Conservation (phyloP, 495 filamentous ascomycete species). For the Cercophora scortea region DNA sequence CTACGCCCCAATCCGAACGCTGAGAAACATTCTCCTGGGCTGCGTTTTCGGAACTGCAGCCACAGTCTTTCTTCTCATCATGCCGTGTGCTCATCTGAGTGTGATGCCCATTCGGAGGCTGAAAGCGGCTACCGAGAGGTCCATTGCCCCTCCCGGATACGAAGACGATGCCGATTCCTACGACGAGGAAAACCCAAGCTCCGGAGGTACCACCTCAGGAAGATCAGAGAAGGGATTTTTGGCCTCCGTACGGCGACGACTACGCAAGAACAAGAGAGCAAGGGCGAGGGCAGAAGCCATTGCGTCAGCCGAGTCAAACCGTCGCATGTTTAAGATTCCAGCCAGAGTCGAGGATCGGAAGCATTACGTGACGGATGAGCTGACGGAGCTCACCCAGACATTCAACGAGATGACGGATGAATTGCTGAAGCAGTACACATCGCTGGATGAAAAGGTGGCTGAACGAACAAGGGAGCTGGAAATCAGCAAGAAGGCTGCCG, state of each 20-base stretch:
- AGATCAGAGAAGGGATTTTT: conserved; percentile 31
- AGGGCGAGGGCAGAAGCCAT: conserved; percentile 23
- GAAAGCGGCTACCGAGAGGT: conserved; percentile 69
- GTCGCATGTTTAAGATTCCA: conserved; percentile 70
- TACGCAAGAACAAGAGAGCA: conserved; percentile 14
- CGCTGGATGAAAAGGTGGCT: conserved; percentile 73
- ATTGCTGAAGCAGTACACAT: conserved; percentile 73
- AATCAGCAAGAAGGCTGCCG: conserved; percentile 82
- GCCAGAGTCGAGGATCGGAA: conserved; percentile 69
- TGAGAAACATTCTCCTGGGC: conserved; percentile 69
- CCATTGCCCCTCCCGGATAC: conserved; percentile 57
- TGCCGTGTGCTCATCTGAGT: conserved; percentile 71
- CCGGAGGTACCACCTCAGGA: conserved; percentile 26
- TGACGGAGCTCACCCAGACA: conserved; percentile 76
- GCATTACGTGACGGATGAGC: conserved; percentile 72
- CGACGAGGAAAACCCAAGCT: conserved; percentile 38
- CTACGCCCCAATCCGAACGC: conserved; percentile 60
- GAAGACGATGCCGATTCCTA: conserved; percentile 33
- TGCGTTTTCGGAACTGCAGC: conserved; percentile 81
- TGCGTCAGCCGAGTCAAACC: conserved; percentile 31
- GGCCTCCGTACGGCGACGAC: conserved; percentile 24
- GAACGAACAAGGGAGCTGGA: conserved; percentile 79
- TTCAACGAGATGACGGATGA: conserved; percentile 96
- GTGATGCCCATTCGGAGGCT: conserved; percentile 73
- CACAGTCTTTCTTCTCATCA: conserved; percentile 54